phyloP scores from a whole-genome alignment of 2,329 filamentous ascomycete genomes.

The Pseudocercospora macadamiae region DNA sequence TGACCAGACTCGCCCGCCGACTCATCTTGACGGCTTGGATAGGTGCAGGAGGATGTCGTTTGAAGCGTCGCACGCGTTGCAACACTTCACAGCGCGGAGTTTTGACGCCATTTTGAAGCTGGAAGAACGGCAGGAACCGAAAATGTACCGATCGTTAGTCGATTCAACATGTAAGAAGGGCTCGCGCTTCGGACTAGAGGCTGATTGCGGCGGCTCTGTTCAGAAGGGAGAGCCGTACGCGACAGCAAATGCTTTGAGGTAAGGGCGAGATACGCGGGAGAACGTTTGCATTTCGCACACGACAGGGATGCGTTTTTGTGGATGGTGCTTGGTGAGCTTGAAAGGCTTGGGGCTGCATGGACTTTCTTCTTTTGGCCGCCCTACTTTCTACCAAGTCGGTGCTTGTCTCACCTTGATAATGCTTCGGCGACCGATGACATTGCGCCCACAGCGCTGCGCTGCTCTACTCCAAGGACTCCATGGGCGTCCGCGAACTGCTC shows the following conservation, averaged over 20 bases:
- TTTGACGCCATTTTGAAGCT: slow-evolving; percentile 13
- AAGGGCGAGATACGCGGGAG: background rate
- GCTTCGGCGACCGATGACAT: too few species aligned
- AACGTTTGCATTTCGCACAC: background rate
- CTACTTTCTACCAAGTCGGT: too few species aligned
- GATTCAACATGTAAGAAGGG: background rate
- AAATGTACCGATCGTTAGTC: background rate
- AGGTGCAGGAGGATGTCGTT: background rate
- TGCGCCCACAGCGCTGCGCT: too few species aligned
- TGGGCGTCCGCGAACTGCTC: too few species aligned
- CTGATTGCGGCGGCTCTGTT: background rate
- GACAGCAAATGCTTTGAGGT: background rate
- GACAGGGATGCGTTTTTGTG: slow-evolving; percentile 1
- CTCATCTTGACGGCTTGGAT: slow-evolving; percentile 8
- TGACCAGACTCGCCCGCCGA: slow-evolving; percentile 26
- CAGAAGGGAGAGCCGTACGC: background rate
- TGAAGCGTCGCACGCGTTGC: background rate
- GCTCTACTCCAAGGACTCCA: too few species aligned
- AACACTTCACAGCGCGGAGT: background rate
- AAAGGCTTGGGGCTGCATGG: too few species aligned
- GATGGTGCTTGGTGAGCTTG: slow-evolving; percentile 7
- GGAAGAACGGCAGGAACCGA: background rate
- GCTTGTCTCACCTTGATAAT: too few species aligned
- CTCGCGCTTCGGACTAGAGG: background rate
- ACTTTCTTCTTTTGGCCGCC: too few species aligned